Percentiles rank a stretch among this genome's conserved stretches.
phyloP scores from a whole-genome alignment of 176 grass and related monocot species.

The bread wheat (Triticum aestivum) region IWGSC_CS_RefSeq_v2.1 NC_057803.1:592041870-592042369 shows the following conservation, averaged over 20 bases:
- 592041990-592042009: not conserved
- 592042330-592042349: not conserved
- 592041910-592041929: conserved; percentile 40
- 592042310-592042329: not conserved
- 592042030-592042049: no score
- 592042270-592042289: not conserved
- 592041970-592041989: conserved; percentile 40
- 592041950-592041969: conserved; percentile 32
- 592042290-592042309: not conserved
- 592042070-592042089: no score
- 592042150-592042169: no score
- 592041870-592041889: conserved; percentile 44
- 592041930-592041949: conserved; percentile 28
- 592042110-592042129: no score
- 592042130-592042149: no score
- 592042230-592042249: not conserved
- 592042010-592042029: not conserved
- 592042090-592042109: no score
- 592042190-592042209: no score
- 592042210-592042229: no score
- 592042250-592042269: not conserved
- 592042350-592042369: not conserved
- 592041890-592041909: conserved; percentile 48
- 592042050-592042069: no score
- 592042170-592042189: no score